These are phyloP conservation scores for Suhomyces yuchorum DNA, from an alignment of 1,139 yeast genomes.

Conservation along the genomic window DNA sequence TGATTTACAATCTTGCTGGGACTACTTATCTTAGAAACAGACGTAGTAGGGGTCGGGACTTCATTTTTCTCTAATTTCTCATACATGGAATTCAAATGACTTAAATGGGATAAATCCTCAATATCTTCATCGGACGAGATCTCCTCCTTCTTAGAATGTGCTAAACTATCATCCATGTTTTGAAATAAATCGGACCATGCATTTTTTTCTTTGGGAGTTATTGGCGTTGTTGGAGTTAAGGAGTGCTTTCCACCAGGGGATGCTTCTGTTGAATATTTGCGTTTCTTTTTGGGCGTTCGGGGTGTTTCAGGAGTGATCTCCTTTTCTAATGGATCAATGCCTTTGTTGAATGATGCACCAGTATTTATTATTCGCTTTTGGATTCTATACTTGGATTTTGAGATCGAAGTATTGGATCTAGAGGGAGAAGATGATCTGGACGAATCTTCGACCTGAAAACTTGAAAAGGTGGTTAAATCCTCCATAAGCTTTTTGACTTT, in stretches of 20 bases:
- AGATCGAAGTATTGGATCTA: neutral
- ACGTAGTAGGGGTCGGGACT: neutral
- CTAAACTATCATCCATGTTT: constrained; percentile 15
- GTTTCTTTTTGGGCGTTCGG: constrained; percentile 2
- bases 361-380: neutral
- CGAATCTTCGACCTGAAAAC: neutral
- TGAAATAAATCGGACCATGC: constrained; percentile 29
- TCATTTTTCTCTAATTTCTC: constrained; percentile 1
- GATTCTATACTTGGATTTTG: neutral
- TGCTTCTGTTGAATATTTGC: neutral
- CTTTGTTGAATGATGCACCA: neutral
- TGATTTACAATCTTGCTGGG: neutral
- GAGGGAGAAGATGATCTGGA: neutral
- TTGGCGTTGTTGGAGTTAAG: constrained; percentile 8
- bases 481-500: constrained; percentile 12
- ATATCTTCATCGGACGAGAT: constrained; percentile 6
- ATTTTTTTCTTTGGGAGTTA: constrained; percentile 18
- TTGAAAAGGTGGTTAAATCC: neutral
- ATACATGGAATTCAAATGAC: constrained; percentile 4
- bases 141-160: neutral
- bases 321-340: neutral
- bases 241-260: neutral
- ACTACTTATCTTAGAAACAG: neutral
- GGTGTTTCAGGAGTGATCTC: neutral
- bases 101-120: constrained; percentile 1